A percentile compares a stretch with the other conserved stretches of the same genome.
Conservation (phyloP, 768 basidiomycete species). For the Agaricus subrufescens region DNA sequence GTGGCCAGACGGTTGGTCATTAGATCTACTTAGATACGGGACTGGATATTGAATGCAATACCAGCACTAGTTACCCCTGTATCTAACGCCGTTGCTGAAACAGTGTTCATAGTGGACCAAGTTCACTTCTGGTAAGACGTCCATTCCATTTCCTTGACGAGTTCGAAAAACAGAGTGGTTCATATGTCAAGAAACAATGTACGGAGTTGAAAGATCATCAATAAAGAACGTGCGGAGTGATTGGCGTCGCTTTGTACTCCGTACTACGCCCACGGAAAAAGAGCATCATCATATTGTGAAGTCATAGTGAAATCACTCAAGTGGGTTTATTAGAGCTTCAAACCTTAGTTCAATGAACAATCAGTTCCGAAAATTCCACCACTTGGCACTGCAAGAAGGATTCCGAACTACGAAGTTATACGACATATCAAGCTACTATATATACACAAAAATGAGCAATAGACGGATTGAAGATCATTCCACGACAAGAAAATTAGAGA, state of each 20-base stretch:
- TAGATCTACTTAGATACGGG: no score
- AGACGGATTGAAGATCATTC: background rate
- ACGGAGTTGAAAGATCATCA: no score
- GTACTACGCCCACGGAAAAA: constrained; percentile 6
- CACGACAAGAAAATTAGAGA: background rate
- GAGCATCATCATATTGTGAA: background rate
- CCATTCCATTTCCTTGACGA: constrained; percentile 23
- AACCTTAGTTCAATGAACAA: no score
- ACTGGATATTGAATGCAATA: no score
- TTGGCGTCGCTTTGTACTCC: constrained; percentile 13
- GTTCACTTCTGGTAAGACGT: constrained; percentile 25
- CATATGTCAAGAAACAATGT: background rate
- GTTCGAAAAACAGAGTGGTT: constrained; percentile 20
- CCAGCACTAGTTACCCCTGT: background rate
- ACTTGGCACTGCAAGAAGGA: no score
- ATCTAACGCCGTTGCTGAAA: constrained; percentile 22
- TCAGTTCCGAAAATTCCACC: no score
- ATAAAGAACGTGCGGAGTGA: background rate
- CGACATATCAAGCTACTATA: no score
- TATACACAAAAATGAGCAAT: no score
- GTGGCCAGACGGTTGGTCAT: no score
- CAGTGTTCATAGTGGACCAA: constrained; percentile 26
- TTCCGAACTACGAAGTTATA: no score
- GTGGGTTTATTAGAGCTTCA: no score
- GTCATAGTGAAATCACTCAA: no score